Evolutionary conservation across 2,329 filamentous ascomycete genomes (phyloP).

Genomic region (Exophiala spinifera): DNA sequence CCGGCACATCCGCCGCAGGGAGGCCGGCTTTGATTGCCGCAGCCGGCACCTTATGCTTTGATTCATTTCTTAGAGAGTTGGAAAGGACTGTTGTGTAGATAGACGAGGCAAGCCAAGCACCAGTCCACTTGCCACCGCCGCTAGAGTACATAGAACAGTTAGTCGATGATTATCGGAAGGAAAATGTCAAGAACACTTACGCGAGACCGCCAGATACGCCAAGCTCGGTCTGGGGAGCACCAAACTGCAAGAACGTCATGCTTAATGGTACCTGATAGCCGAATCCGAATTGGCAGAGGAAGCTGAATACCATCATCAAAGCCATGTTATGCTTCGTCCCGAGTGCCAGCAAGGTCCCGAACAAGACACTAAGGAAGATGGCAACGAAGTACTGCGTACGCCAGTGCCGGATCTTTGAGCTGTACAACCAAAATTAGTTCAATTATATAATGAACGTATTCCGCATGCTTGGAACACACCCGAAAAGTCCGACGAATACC

Average conservation of each 20-base stretch:
- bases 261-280: conserved; percentile 49
- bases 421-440: no score
- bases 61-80: not conserved
- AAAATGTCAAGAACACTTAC: no score
- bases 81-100: conserved; percentile 44
- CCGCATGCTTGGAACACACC: no score
- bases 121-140: conserved; percentile 42
- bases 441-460: no score
- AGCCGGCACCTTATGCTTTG: not conserved
- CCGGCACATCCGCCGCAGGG: not conserved
- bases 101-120: conserved; percentile 41
- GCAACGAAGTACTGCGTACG: conserved; percentile 46
- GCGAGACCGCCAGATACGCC: conserved; percentile 45
- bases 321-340: conserved; percentile 44
- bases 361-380: conserved; percentile 46
- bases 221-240: conserved; percentile 48
- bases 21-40: not conserved
- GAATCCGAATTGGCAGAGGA: conserved; percentile 46
- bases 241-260: conserved; percentile 50
- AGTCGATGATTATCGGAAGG: no score
- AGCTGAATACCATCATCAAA: conserved; percentile 48
- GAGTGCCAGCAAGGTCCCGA: conserved; percentile 45
- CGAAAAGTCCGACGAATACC: no score
- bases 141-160: no score
- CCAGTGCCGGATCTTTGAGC: conserved; percentile 35